A percentile compares a stretch with the other conserved stretches of the same genome.
Conservation (phyloP, 371 early-diverging fungal genomes). For the Amoeboaphelidium protococcarum region DNA sequence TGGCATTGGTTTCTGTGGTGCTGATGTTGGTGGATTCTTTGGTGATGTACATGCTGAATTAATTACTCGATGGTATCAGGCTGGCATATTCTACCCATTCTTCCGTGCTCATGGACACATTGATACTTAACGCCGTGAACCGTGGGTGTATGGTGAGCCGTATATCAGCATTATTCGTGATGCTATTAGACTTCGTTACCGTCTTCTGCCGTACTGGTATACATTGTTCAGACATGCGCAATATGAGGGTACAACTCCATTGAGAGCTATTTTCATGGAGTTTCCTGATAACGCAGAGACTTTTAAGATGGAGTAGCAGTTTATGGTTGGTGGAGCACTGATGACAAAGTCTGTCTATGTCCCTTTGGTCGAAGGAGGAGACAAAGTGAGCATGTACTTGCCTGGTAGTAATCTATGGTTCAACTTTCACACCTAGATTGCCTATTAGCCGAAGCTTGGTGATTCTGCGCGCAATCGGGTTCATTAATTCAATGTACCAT, state of each 20-base stretch:
- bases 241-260: neutral
- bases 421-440: slow-evolving; percentile 7
- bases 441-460: too few species aligned
- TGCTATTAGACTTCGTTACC: slow-evolving; percentile 43
- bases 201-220: slow-evolving; percentile 49
- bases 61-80: slow-evolving; percentile 64
- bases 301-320: slow-evolving; percentile 50
- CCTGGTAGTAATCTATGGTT: slow-evolving; percentile 20
- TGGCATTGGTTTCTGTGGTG: slow-evolving; percentile 54
- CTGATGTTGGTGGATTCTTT: slow-evolving; percentile 82
- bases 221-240: slow-evolving; percentile 43
- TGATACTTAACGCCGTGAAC: slow-evolving; percentile 82
- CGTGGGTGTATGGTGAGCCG: slow-evolving; percentile 70
- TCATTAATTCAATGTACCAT: too few species aligned
- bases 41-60: slow-evolving; percentile 52
- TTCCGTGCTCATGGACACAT: slow-evolving; percentile 80
- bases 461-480: too few species aligned
- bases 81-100: slow-evolving; percentile 70
- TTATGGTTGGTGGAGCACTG: slow-evolving; percentile 45
- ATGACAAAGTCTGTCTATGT: slow-evolving; percentile 42
- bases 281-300: slow-evolving; percentile 42
- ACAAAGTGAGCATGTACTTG: slow-evolving; percentile 31
- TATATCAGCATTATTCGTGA: slow-evolving; percentile 35
- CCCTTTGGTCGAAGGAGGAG: slow-evolving; percentile 24
- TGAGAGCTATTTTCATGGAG: slow-evolving; percentile 47